Evolutionary conservation across 352 stramenopile species (phyloP).

Genomic region (Phytophthora cajani): DNA sequence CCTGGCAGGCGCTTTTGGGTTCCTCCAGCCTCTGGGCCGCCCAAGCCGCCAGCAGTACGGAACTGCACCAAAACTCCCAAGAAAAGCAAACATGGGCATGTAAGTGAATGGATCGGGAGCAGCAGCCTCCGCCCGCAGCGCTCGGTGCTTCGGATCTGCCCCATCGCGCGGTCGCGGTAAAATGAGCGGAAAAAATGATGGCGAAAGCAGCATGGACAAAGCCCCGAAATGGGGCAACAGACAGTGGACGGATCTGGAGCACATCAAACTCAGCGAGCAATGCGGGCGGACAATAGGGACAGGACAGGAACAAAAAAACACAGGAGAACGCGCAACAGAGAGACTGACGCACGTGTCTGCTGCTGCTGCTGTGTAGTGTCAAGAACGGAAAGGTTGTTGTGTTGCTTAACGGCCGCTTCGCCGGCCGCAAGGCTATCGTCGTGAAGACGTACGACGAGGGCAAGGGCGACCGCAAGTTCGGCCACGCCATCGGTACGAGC

Average conservation of each 20-base stretch:
- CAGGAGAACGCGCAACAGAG: constrained; percentile 2
- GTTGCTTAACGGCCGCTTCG: constrained; percentile 98
- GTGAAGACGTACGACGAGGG: constrained; percentile 99
- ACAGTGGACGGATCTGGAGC: constrained; percentile 24
- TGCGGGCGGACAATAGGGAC: constrained; percentile 5
- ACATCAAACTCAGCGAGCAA: neutral
- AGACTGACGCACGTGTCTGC: constrained; percentile 20
- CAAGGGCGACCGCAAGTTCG: constrained; percentile 96
- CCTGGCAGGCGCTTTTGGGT: constrained; percentile 57
- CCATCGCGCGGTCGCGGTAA: neutral
- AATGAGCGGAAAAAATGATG: neutral
- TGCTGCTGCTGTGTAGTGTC: constrained; percentile 69
- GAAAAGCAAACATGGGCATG: constrained; percentile 86
- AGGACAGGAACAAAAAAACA: constrained; percentile 5
- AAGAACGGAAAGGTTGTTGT: constrained; percentile 99
- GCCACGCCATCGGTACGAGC: constrained; percentile 92
- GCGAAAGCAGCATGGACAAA: constrained; percentile 1
- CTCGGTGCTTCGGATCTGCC: constrained; percentile 20
- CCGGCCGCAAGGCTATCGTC: constrained; percentile 99
- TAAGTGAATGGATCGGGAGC: constrained; percentile 51
- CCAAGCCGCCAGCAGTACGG: constrained; percentile 66
- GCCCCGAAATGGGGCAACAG: neutral
- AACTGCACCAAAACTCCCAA: constrained; percentile 87
- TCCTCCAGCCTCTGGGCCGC: constrained; percentile 7
- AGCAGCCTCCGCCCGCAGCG: neutral